Conservation (phyloP, 805 yeast genomes). For the Candida dajiaensis region DNA sequence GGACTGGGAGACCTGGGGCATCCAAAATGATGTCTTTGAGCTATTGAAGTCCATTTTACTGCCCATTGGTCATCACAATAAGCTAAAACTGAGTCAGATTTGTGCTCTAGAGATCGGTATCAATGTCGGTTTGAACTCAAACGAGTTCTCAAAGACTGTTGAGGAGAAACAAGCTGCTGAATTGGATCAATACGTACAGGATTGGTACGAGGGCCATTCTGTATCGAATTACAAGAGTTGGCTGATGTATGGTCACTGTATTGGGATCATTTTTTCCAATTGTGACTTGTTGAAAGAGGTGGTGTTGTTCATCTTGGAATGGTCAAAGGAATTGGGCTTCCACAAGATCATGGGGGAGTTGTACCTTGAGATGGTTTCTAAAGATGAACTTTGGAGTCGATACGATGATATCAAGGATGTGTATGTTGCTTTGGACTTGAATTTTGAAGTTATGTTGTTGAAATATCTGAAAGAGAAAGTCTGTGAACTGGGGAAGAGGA, state of each 20-base stretch:
- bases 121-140: constrained; percentile 5
- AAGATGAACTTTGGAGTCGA: neutral
- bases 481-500: neutral
- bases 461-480: neutral
- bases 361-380: neutral
- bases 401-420: neutral
- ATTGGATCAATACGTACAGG: neutral
- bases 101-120: constrained; percentile 10
- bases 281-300: constrained; percentile 1
- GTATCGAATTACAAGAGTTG: constrained; percentile 4
- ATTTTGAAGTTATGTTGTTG: neutral
- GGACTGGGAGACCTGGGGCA: constrained; percentile 1
- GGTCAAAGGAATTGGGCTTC: neutral
- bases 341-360: neutral
- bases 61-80: neutral
- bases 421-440: neutral
- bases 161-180: constrained; percentile 6
- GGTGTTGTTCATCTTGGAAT: constrained; percentile 1
- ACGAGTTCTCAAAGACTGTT: neutral
- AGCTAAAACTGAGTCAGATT: constrained; percentile 3
- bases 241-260: constrained; percentile 13
- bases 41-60: neutral
- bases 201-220: constrained; percentile 8
- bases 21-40: constrained; percentile 3
- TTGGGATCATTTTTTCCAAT: constrained; percentile 8